Evolutionary conservation across 2,329 filamentous ascomycete species (phyloP).

Genomic region (Parafenestella ontariensis): DNA sequence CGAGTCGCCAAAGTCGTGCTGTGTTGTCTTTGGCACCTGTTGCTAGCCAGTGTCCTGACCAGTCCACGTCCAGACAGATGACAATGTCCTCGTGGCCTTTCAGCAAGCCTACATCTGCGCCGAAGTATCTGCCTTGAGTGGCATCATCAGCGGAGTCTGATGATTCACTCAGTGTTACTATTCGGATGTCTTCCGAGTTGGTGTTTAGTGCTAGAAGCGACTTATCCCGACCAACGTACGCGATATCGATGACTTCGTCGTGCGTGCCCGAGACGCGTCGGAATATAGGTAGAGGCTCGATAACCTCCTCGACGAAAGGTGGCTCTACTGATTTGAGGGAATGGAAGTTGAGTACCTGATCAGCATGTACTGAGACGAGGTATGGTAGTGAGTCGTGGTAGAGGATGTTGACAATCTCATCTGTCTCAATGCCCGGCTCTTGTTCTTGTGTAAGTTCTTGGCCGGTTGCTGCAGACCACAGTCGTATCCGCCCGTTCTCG

Average conservation of each 20-base stretch:
- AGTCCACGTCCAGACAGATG: slow-evolving; percentile 91
- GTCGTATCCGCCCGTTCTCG: slow-evolving; percentile 78
- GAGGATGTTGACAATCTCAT: slow-evolving; percentile 75
- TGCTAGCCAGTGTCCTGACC: slow-evolving; percentile 95
- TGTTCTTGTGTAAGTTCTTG: slow-evolving; percentile 82
- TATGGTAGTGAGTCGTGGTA: slow-evolving; percentile 70
- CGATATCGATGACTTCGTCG: slow-evolving; percentile 95
- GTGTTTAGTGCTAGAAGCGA: slow-evolving; percentile 89
- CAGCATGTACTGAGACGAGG: slow-evolving; percentile 82
- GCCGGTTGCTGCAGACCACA: slow-evolving; percentile 82
- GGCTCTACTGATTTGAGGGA: slow-evolving; percentile 57
- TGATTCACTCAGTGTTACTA: slow-evolving; percentile 71
- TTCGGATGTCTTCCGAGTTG: slow-evolving; percentile 90
- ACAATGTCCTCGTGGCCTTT: slow-evolving; percentile 95
- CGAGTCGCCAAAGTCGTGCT: slow-evolving; percentile 87
- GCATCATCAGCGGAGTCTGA: slow-evolving; percentile 35
- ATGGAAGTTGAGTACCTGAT: slow-evolving; percentile 86
- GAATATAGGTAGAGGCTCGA: slow-evolving; percentile 67
- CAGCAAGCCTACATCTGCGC: slow-evolving; percentile 83
- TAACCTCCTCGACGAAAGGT: slow-evolving; percentile 50
- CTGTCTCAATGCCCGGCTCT: slow-evolving; percentile 63
- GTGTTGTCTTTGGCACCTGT: slow-evolving; percentile 98
- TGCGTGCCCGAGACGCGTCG: slow-evolving; percentile 93
- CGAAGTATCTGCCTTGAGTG: slow-evolving; percentile 71
- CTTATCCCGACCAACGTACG: slow-evolving; percentile 80